phyloP scores from a whole-genome alignment of 768 basidiomycete genomes.

The Nevesoporus exiguus region DNA sequence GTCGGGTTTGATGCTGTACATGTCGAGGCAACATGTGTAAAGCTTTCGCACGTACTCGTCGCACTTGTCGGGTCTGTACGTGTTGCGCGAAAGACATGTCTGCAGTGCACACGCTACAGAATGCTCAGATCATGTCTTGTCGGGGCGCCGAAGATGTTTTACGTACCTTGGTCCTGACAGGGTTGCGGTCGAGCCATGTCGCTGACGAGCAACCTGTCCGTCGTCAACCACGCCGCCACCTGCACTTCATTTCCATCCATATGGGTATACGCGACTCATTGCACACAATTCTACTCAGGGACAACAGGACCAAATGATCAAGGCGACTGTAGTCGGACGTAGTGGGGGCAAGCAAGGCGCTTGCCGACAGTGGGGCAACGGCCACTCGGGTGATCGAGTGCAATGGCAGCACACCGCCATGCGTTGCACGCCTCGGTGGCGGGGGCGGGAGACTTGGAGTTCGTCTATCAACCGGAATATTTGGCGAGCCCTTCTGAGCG shows the following conservation, averaged over 20 bases:
- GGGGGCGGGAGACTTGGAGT: slow-evolving; percentile 21
- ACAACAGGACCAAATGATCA: no score
- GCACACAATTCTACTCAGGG: no score
- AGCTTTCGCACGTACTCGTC: slow-evolving; percentile 47
- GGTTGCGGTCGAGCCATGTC: slow-evolving; percentile 1
- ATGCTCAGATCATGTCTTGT: background rate
- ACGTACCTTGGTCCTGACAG: slow-evolving; percentile 27
- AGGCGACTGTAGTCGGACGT: background rate
- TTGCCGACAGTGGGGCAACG: slow-evolving; percentile 13
- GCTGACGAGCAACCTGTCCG: no score
- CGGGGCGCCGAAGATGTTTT: background rate
- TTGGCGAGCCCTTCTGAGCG: no score
- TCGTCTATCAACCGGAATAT: no score
- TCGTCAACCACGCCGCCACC: no score
- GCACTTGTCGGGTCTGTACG: slow-evolving; percentile 63
- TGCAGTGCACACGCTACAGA: slow-evolving; percentile 67
- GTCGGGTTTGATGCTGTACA: slow-evolving; percentile 48
- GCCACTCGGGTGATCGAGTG: slow-evolving; percentile 22
- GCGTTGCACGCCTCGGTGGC: slow-evolving; percentile 25
- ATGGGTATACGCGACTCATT: slow-evolving; percentile 3
- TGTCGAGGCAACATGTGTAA: slow-evolving; percentile 57
- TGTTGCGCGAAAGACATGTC: slow-evolving; percentile 58
- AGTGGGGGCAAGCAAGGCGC: no score
- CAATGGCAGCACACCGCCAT: slow-evolving; percentile 22
- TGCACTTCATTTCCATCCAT: background rate